Evolutionary conservation across 1,284 basidiomycete genomes (phyloP).

Genomic region (Xerocomus minutiporus): DNA sequence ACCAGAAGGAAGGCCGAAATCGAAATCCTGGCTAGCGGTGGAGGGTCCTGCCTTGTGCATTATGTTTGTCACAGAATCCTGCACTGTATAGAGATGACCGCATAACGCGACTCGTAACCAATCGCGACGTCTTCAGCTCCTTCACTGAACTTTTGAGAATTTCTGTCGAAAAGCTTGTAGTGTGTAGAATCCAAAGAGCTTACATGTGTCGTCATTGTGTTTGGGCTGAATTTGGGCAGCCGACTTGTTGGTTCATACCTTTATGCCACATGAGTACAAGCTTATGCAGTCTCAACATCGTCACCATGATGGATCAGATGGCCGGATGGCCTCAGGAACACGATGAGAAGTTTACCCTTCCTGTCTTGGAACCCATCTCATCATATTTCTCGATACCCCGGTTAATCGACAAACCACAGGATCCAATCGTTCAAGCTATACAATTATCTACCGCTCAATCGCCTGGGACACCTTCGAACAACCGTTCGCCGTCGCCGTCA

Average conservation of each 20-base stretch:
- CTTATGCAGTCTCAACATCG: background rate
- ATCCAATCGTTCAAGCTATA: slow-evolving; percentile 65
- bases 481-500: background rate
- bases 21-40: slow-evolving; percentile 53
- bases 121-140: background rate
- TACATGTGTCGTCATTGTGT: no score
- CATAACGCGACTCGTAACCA: background rate
- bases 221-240: no score
- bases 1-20: slow-evolving; percentile 84
- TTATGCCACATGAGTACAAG: no score
- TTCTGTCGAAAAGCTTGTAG: no score
- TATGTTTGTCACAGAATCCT: slow-evolving; percentile 29
- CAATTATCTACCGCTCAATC: slow-evolving; percentile 25
- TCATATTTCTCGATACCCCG: slow-evolving; percentile 55
- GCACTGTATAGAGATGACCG: slow-evolving; percentile 27
- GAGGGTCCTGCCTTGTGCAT: slow-evolving; percentile 19
- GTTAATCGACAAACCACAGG: slow-evolving; percentile 64
- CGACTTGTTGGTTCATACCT: no score
- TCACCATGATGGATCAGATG: slow-evolving; percentile 4
- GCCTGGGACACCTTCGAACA: background rate
- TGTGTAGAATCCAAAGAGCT: no score
- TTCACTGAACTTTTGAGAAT: background rate
- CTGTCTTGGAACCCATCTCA: slow-evolving; percentile 34
- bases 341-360: slow-evolving; percentile 18
- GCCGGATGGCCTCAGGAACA: slow-evolving; percentile 17